Evolutionary conservation across 2,329 filamentous ascomycete species (phyloP).

Genomic region (Aphanocladium album): DNA sequence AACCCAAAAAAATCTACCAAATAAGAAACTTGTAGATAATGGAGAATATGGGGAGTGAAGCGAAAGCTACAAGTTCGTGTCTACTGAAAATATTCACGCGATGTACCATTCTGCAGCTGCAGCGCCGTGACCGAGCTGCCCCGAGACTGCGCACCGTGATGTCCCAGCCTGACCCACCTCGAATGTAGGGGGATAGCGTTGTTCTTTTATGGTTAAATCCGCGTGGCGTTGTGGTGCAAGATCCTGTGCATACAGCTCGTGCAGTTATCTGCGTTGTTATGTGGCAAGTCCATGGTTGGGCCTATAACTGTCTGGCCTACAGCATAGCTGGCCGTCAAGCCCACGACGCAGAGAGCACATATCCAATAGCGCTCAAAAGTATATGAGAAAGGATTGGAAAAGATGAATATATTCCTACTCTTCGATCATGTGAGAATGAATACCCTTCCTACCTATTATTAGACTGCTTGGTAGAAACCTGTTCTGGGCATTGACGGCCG

Average conservation of each 20-base stretch:
- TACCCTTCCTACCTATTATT: too few relatives aligned
- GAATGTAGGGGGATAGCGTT: background rate
- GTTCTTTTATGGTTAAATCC: background rate
- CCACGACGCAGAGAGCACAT: too few relatives aligned
- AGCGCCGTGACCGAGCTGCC: background rate
- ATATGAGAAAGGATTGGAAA: too few relatives aligned
- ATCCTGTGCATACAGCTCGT: background rate
- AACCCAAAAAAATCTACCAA: too few relatives aligned
- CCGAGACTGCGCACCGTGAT: slow-evolving; percentile 10
- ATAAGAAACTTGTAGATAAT: background rate
- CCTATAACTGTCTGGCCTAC: too few relatives aligned
- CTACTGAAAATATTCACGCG: background rate
- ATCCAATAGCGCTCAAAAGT: too few relatives aligned
- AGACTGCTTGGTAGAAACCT: too few relatives aligned
- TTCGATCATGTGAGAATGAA: too few relatives aligned
- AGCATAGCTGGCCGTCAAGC: too few relatives aligned
- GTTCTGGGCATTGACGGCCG: background rate
- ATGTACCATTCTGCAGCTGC: background rate
- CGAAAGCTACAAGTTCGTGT: background rate
- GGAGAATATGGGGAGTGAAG: background rate
- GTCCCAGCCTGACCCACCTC: slow-evolving; percentile 8
- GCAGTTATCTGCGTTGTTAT: background rate
- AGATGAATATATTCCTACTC: too few relatives aligned
- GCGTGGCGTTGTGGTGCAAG: background rate
- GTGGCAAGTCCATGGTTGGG: background rate